A percentile compares a stretch with the other conserved stretches of the same genome.
phyloP scores from a whole-genome alignment of 805 yeast genomes.

The Yarrowia keelungensis region DNA sequence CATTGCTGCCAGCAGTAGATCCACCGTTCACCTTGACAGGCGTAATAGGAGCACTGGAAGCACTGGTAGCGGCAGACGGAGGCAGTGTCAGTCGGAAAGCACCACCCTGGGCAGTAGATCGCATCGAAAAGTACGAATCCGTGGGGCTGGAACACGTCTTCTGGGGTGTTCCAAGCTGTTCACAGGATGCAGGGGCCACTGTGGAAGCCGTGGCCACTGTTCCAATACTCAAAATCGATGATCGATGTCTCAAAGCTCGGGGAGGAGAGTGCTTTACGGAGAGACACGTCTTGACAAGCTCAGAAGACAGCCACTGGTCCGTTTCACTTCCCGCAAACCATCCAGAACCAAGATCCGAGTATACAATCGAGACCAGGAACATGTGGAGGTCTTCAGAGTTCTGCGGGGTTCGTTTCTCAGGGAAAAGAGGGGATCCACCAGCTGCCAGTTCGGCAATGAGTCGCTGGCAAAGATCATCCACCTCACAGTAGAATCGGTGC shows the following conservation, averaged over 20 bases:
- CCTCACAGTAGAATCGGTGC: slow-evolving; percentile 50
- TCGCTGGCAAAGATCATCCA: slow-evolving; percentile 46
- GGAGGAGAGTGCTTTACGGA: slow-evolving; percentile 35
- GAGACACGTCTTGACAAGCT: slow-evolving; percentile 20
- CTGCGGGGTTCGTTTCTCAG: slow-evolving; percentile 34
- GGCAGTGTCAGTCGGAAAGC: slow-evolving; percentile 28
- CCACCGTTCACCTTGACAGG: slow-evolving; percentile 13
- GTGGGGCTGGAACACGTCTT: slow-evolving; percentile 26
- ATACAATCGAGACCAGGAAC: slow-evolving; percentile 42
- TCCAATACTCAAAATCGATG: slow-evolving; percentile 30
- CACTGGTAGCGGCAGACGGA: slow-evolving; percentile 24
- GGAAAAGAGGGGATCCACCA: slow-evolving; percentile 37
- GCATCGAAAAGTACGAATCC: slow-evolving; percentile 28
- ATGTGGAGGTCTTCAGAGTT: slow-evolving; percentile 43
- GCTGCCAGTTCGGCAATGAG: slow-evolving; percentile 48
- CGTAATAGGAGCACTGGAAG: slow-evolving; percentile 30
- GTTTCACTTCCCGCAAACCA: slow-evolving; percentile 41
- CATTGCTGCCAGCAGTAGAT: background rate
- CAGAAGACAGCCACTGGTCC: slow-evolving; percentile 26
- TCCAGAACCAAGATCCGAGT: slow-evolving; percentile 43
- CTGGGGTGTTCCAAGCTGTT: slow-evolving; percentile 16
- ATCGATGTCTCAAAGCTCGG: slow-evolving; percentile 15
- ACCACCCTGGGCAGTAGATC: slow-evolving; percentile 18
- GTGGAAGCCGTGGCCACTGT: slow-evolving; percentile 6
- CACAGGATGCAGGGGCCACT: slow-evolving; percentile 6